These are phyloP conservation scores for Pseudofabraea citricarpa DNA, from an alignment of 2,329 filamentous ascomycete species.

Conservation along the genomic window DNA sequence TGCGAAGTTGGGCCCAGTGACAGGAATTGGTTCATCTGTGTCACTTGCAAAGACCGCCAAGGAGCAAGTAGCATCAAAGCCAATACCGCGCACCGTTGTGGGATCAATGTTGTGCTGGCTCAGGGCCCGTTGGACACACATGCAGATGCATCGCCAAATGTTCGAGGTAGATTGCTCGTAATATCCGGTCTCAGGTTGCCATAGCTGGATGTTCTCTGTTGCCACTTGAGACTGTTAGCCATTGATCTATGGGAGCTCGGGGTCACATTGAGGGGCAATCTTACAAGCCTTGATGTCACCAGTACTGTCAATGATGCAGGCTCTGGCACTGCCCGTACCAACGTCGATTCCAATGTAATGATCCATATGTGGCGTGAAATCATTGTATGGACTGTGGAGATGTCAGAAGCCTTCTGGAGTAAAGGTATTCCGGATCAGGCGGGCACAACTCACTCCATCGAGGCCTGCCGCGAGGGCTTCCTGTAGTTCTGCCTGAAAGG, in stretches of 20 bases:
- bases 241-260: constrained; percentile 2
- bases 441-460: constrained; percentile 23
- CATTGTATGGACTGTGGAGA: constrained; percentile 28
- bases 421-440: neutral
- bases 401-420: neutral
- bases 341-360: constrained; percentile 87
- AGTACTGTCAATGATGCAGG: constrained; percentile 88
- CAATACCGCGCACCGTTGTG: constrained; percentile 76
- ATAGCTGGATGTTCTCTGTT: constrained; percentile 72
- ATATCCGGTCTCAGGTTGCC: constrained; percentile 71
- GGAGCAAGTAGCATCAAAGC: constrained; percentile 98
- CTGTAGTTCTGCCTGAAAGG: constrained; percentile 24
- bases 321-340: constrained; percentile 89
- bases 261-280: neutral
- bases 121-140: constrained; percentile 78
- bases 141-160: constrained; percentile 94
- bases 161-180: constrained; percentile 98
- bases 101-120: constrained; percentile 76
- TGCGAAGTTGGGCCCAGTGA: constrained; percentile 83
- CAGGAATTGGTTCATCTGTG: constrained; percentile 84
- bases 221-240: constrained; percentile 39
- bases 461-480: constrained; percentile 27
- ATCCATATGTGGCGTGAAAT: constrained; percentile 38
- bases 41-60: constrained; percentile 85
- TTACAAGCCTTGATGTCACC: constrained; percentile 72